Evolutionary conservation across 306 rosid species (phyloP).

Genomic region (Corylus avellana): DNA sequence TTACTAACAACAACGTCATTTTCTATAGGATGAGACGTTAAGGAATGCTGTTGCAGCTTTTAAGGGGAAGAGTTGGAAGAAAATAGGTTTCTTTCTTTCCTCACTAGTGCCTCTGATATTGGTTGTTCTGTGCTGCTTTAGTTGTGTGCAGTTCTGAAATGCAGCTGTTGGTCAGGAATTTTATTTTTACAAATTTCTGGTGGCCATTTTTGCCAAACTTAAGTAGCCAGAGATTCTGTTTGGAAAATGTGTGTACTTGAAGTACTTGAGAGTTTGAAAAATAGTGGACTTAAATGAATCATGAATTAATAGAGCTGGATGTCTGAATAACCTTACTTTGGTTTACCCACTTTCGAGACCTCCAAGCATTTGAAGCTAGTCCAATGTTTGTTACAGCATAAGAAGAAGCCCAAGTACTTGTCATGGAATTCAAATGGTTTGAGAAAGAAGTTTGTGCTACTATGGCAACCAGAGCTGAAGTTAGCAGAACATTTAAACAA

Average conservation of each 20-base stretch:
- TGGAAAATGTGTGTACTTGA: neutral
- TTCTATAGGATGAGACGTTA: conserved; percentile 90
- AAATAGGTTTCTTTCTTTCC: conserved; percentile 69
- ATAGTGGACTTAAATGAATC: neutral
- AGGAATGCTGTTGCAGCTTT: conserved; percentile 81
- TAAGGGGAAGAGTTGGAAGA: conserved; percentile 96
- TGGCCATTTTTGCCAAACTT: conserved; percentile 20
- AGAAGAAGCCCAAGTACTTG: neutral
- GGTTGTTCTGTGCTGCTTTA: conserved; percentile 1
- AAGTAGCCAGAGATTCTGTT: conserved; percentile 4
- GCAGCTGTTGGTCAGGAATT: neutral
- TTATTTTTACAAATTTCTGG: conserved; percentile 3
- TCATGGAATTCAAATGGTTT: neutral
- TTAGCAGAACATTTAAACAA: neutral
- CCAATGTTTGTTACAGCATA: neutral
- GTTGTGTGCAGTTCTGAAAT: neutral
- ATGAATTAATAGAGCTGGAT: neutral
- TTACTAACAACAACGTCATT: conserved; percentile 23
- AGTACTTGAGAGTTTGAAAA: neutral
- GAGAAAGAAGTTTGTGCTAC: neutral
- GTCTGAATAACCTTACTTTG: neutral
- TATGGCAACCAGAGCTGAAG: neutral
- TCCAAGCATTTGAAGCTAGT: neutral
- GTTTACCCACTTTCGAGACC: neutral
- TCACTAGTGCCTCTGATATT: neutral